phyloP scores from a whole-genome alignment of 2,329 filamentous ascomycete species.

The Verticillium alfalfae region DNA sequence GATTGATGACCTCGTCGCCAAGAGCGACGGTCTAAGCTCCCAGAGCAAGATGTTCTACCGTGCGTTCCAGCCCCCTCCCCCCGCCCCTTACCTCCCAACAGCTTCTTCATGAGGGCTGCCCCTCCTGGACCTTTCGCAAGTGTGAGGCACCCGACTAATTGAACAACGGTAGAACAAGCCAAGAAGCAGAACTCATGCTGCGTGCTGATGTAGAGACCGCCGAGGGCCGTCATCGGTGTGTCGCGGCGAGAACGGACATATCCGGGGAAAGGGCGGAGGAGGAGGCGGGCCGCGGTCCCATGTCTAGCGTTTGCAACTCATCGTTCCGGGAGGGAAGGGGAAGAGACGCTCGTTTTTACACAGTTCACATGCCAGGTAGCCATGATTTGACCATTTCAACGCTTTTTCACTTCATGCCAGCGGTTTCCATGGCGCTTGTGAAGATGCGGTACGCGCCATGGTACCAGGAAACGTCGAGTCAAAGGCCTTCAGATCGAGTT shows the following conservation, averaged over 20 bases:
- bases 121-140: background rate
- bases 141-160: background rate
- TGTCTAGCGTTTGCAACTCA: conserved; percentile 19
- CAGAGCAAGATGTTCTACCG: conserved; percentile 99
- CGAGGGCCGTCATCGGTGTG: background rate
- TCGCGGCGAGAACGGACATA: background rate
- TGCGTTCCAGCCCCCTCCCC: conserved; percentile 28
- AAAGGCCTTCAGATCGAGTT: no score
- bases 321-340: background rate
- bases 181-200: conserved; percentile 81
- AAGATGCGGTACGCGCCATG: background rate
- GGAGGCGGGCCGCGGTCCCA: background rate
- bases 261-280: background rate
- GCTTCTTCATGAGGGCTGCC: background rate
- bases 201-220: conserved; percentile 52
- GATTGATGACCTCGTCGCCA: conserved; percentile 87
- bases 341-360: conserved; percentile 6
- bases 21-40: conserved; percentile 83
- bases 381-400: background rate
- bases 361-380: background rate
- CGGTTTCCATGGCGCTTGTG: no score
- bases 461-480: no score
- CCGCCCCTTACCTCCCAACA: background rate
- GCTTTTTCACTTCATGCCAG: background rate
- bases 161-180: conserved; percentile 45